Evolutionary conservation across 495 filamentous ascomycete genomes (phyloP).

Genomic region (Talaromyces liani): DNA sequence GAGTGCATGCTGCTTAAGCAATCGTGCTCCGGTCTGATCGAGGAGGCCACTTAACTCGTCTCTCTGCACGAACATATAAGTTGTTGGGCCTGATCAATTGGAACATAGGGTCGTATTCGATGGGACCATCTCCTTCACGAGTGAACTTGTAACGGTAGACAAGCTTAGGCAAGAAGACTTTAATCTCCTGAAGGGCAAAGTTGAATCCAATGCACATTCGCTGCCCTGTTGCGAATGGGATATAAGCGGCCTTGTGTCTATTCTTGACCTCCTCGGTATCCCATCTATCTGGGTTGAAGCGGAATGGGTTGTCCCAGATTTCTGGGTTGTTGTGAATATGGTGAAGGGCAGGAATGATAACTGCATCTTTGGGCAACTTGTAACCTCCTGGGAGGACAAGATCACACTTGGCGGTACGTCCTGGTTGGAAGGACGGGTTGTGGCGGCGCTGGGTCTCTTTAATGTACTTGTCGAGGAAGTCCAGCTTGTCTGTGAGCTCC

Average conservation of each 20-base stretch:
- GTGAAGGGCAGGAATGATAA: slow-evolving; percentile 43
- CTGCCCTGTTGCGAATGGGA: slow-evolving; percentile 43
- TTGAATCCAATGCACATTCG: slow-evolving; percentile 53
- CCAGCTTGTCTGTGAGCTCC: slow-evolving; percentile 31
- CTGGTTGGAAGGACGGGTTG: slow-evolving; percentile 49
- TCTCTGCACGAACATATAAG: slow-evolving; percentile 41
- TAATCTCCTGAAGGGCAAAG: slow-evolving; percentile 48
- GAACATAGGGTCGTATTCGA: slow-evolving; percentile 53
- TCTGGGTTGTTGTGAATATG: slow-evolving; percentile 46
- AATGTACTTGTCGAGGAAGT: slow-evolving; percentile 47
- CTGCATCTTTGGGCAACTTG: slow-evolving; percentile 33
- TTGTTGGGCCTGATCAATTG: slow-evolving; percentile 50
- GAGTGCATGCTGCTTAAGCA: too few species aligned
- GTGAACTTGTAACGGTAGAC: slow-evolving; percentile 46
- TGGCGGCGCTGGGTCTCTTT: slow-evolving; percentile 51
- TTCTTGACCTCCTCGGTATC: slow-evolving; percentile 40
- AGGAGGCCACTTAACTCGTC: slow-evolving; percentile 36
- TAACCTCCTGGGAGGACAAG: slow-evolving; percentile 50
- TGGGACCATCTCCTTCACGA: slow-evolving; percentile 27
- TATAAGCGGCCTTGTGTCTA: slow-evolving; percentile 36
- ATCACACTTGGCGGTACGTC: slow-evolving; percentile 42
- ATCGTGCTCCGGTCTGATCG: too few species aligned
- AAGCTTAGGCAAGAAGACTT: slow-evolving; percentile 42
- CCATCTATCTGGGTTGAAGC: slow-evolving; percentile 50
- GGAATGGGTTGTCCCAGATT: slow-evolving; percentile 42